A percentile compares a stretch with the other conserved stretches of the same genome.
Evolutionary conservation across 2,329 filamentous ascomycete species (phyloP).

Genomic region (Alternaria longipes): DNA sequence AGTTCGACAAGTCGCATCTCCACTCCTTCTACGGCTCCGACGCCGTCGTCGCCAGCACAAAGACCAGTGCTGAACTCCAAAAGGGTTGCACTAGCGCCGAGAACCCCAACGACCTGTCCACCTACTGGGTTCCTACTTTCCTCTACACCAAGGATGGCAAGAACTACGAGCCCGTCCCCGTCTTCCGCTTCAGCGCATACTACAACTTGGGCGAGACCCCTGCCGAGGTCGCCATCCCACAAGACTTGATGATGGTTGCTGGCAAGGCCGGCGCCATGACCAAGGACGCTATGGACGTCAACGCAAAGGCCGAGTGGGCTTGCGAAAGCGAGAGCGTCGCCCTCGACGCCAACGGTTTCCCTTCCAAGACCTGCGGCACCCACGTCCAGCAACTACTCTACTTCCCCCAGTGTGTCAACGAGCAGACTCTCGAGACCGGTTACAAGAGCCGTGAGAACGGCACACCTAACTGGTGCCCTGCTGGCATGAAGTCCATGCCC

Average conservation of each 20-base stretch:
- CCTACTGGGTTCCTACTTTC: conserved; percentile 59
- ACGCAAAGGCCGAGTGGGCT: conserved; percentile 40
- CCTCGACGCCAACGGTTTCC: conserved; percentile 42
- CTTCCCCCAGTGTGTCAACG: conserved; percentile 58
- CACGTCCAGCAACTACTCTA: conserved; percentile 57
- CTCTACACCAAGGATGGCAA: conserved; percentile 50
- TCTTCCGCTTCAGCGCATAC: conserved; percentile 58
- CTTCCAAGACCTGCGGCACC: conserved; percentile 52
- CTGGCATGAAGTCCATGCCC: conserved; percentile 58
- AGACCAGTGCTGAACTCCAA: conserved; percentile 52
- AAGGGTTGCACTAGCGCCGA: conserved; percentile 56
- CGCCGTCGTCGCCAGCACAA: conserved; percentile 52
- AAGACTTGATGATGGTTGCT: conserved; percentile 55
- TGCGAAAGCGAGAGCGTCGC: conserved; percentile 35
- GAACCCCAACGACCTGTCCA: conserved; percentile 59
- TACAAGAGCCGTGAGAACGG: conserved; percentile 46
- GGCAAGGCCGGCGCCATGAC: conserved; percentile 52
- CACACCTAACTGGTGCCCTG: conserved; percentile 53
- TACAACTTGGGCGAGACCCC: conserved; percentile 55
- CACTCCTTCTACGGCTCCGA: conserved; percentile 59
- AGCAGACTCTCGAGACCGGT: conserved; percentile 43
- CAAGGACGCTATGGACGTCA: conserved; percentile 26
- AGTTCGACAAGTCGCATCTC: conserved; percentile 53
- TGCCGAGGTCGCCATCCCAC: conserved; percentile 58
- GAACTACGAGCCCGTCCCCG: conserved; percentile 44